Conservation (phyloP, 129 eudicot genomes). For the Flaveria brownii region DNA sequence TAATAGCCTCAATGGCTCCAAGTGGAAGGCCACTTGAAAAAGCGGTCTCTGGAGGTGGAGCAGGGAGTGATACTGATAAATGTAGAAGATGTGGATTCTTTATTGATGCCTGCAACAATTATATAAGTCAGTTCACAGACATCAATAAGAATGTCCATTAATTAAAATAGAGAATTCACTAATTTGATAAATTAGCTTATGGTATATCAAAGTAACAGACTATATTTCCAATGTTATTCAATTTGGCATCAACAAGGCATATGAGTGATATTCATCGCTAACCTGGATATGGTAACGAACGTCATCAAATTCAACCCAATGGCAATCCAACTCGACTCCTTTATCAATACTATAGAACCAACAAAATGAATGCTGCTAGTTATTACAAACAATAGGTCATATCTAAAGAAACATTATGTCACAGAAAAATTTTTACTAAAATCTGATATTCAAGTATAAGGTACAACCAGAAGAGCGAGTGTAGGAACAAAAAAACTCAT, state of each 20-base stretch:
- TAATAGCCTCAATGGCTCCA: slow-evolving; percentile 94
- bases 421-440: background rate
- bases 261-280: background rate
- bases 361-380: slow-evolving; percentile 22
- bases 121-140: slow-evolving; percentile 16
- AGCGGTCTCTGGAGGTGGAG: slow-evolving; percentile 84
- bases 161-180: slow-evolving; percentile 14
- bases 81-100: slow-evolving; percentile 77
- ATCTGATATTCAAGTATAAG: slow-evolving; percentile 18
- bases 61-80: slow-evolving; percentile 70
- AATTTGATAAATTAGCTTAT: background rate
- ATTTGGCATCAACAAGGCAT: background rate
- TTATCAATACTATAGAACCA: slow-evolving; percentile 71
- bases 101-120: slow-evolving; percentile 64
- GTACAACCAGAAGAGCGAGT: background rate
- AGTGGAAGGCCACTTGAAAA: slow-evolving; percentile 79
- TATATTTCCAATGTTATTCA: background rate
- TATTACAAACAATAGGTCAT: slow-evolving; percentile 1
- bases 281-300: slow-evolving; percentile 96
- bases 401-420: background rate
- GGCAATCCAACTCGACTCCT: slow-evolving; percentile 92
- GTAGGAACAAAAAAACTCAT: background rate
- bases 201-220: slow-evolving; percentile 19
- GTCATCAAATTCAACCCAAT: slow-evolving; percentile 95
- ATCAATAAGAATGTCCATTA: background rate